A percentile compares a stretch with the other conserved stretches of the same genome.
Evolutionary conservation across 805 yeast genomes (phyloP).

Genomic region (Suhomyces kilbournensis): DNA sequence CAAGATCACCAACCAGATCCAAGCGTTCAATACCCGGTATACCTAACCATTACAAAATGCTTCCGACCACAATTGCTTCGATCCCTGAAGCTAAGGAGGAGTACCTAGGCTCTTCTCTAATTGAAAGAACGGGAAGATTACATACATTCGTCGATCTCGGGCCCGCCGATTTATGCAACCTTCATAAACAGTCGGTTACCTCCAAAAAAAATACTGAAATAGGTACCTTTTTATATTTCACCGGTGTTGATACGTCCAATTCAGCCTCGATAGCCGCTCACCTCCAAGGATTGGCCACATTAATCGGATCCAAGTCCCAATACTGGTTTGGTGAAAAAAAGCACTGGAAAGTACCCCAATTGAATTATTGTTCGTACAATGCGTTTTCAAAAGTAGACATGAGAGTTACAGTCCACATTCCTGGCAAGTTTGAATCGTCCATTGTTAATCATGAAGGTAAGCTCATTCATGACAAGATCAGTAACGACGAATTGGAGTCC

Average conservation of each 20-base stretch:
- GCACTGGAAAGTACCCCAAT: slow-evolving; percentile 67
- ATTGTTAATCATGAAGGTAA: slow-evolving; percentile 54
- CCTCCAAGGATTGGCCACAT: slow-evolving; percentile 62
- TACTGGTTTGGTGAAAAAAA: slow-evolving; percentile 78
- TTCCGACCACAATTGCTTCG: slow-evolving; percentile 52
- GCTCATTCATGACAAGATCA: slow-evolving; percentile 47
- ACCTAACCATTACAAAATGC: slow-evolving; percentile 18
- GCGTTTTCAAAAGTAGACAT: slow-evolving; percentile 62
- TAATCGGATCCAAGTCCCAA: slow-evolving; percentile 58
- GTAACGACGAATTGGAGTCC: slow-evolving; percentile 51
- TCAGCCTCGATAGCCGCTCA: slow-evolving; percentile 78
- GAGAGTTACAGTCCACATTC: slow-evolving; percentile 68
- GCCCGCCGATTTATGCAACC: slow-evolving; percentile 62
- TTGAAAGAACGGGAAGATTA: slow-evolving; percentile 61
- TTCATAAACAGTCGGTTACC: slow-evolving; percentile 41
- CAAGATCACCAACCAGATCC: not conserved
- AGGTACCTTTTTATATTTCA: slow-evolving; percentile 71
- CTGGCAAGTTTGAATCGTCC: slow-evolving; percentile 65
- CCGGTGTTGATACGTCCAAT: slow-evolving; percentile 74
- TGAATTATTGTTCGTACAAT: slow-evolving; percentile 66
- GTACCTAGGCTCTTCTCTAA: slow-evolving; percentile 54
- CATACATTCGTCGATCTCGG: slow-evolving; percentile 64
- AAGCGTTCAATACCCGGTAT: not conserved
- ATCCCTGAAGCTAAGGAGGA: slow-evolving; percentile 62
- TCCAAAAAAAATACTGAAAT: slow-evolving; percentile 46